A percentile compares a stretch with the other conserved stretches of the same genome.
Conservation (phyloP, 345 rosid genomes). For the Eucalyptus fibrosa region DNA sequence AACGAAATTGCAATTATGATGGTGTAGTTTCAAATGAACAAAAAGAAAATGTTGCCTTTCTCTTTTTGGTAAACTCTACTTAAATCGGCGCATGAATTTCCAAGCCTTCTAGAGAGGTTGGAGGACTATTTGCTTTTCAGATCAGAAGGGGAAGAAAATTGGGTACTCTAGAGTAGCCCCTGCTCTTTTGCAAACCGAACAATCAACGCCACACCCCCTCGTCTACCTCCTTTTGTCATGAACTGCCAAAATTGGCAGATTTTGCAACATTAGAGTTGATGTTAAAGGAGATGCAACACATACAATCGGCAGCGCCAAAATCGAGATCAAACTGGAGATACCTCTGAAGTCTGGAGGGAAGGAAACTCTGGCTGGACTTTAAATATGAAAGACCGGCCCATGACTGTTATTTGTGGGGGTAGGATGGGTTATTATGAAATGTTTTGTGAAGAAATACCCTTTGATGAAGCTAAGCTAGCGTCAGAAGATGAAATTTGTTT, state of each 20-base stretch:
- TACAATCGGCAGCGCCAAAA: neutral
- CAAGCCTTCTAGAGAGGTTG: neutral
- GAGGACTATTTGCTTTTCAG: neutral
- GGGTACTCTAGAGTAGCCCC: neutral
- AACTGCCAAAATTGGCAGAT: neutral
- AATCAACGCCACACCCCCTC: neutral
- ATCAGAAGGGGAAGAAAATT: neutral
- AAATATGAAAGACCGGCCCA: neutral
- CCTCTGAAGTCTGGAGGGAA: neutral
- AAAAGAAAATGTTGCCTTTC: neutral
- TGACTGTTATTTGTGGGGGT: neutral
- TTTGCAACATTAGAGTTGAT: neutral
- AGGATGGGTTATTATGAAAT: neutral
- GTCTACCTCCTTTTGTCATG: neutral
- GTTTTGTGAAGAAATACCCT: neutral
- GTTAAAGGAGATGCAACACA: neutral
- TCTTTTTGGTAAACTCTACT: neutral
- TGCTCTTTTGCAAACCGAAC: neutral
- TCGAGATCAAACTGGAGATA: neutral
- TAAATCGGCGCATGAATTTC: neutral
- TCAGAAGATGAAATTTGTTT: neutral
- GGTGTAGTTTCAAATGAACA: neutral
- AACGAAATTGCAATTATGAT: neutral
- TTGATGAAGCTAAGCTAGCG: neutral
- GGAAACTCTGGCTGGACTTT: neutral